A percentile compares a stretch with the other conserved stretches of the same genome.
Evolutionary conservation across 139 green algal genomes (phyloP).

Genomic region (Coelastrella sp.): DNA sequence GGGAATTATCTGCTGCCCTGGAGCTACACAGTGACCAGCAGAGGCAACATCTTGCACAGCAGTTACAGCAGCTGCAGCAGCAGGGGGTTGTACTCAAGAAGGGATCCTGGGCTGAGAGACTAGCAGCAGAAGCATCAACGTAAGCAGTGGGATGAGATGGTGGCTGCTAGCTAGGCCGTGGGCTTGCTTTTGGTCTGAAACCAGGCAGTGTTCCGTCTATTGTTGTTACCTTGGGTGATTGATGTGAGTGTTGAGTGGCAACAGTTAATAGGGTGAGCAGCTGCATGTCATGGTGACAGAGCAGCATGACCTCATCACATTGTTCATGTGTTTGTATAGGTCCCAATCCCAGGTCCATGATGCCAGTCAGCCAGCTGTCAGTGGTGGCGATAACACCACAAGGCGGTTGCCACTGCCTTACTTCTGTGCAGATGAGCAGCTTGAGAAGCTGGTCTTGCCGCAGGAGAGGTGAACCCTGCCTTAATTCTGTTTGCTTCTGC

Average conservation of each 20-base stretch:
- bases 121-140: background rate
- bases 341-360: no score
- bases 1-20: background rate
- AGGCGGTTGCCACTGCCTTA: conserved; percentile 7
- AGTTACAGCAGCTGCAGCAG: conserved; percentile 18
- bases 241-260: no score
- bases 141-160: background rate
- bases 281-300: no score
- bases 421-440: background rate
- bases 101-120: background rate
- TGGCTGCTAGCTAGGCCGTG: background rate
- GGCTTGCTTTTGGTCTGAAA: background rate
- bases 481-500: background rate
- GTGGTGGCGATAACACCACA: background rate
- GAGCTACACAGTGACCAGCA: background rate
- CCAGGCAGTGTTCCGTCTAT: no score
- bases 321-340: background rate
- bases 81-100: background rate
- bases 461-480: background rate
- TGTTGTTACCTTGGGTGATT: no score
- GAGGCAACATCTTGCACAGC: conserved; percentile 24
- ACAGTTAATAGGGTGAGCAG: no score
- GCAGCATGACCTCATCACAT: no score
- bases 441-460: conserved; percentile 19
- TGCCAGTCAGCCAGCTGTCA: conserved; percentile 3